Percentiles rank a stretch among this genome's conserved stretches.
Evolutionary conservation across 1,284 basidiomycete genomes (phyloP).

Genomic region (Wallemia ichthyophaga): DNA sequence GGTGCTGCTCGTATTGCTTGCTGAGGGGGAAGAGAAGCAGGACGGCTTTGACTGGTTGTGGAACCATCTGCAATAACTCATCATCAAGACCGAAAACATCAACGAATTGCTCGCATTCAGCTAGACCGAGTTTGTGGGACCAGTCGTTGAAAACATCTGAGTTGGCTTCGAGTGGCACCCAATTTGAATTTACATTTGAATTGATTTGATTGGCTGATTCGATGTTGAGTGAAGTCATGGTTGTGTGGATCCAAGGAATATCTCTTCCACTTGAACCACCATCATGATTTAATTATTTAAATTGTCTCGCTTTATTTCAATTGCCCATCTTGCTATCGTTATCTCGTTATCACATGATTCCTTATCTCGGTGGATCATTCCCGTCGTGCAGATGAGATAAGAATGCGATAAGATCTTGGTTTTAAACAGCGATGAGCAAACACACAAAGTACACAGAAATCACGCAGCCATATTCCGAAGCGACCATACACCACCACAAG

Average conservation of each 20-base stretch:
- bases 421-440: background rate
- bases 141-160: constrained; percentile 31
- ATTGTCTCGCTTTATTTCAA: too few species aligned
- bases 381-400: too few species aligned
- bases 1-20: constrained; percentile 21
- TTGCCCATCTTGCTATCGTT: too few species aligned
- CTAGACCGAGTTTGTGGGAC: constrained; percentile 40
- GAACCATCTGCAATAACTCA: constrained; percentile 38
- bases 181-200: constrained; percentile 11
- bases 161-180: constrained; percentile 48
- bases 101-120: constrained; percentile 30
- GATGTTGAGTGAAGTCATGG: background rate
- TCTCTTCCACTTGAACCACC: background rate
- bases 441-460: background rate
- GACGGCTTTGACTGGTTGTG: constrained; percentile 43
- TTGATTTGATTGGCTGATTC: background rate
- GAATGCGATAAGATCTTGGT: too few species aligned
- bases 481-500: background rate
- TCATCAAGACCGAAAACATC: constrained; percentile 57
- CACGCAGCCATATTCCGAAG: too few species aligned
- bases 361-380: too few species aligned
- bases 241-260: background rate
- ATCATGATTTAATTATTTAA: too few species aligned
- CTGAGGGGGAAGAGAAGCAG: constrained; percentile 50
- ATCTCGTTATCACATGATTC: too few species aligned